Conservation (phyloP, 169 alveolate genomes). For the Amoebophrya sp. region DNA sequence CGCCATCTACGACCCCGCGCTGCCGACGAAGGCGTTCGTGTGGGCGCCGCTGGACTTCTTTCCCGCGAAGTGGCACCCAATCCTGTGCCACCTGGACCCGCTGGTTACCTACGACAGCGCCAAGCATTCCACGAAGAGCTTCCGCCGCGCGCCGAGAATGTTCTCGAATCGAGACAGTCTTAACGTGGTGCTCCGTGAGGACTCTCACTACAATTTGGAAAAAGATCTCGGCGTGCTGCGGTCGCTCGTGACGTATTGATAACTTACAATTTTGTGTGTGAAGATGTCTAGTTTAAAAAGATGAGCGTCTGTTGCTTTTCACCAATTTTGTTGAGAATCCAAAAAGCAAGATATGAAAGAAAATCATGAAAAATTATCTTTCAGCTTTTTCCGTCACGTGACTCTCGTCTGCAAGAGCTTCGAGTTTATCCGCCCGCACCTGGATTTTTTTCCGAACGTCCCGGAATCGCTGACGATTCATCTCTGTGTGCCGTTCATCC, state of each 20-base stretch:
- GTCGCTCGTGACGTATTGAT: not conserved
- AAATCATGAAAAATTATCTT: not conserved
- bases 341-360: no score
- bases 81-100: not conserved
- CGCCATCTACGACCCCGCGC: not conserved
- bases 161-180: not conserved
- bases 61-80: slow-evolving; percentile 8
- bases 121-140: not conserved
- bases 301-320: no score
- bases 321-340: no score
- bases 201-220: not conserved
- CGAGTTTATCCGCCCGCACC: not conserved
- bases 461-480: not conserved
- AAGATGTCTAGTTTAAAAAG: no score
- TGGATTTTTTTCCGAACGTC: not conserved
- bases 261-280: no score
- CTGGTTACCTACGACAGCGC: not conserved
- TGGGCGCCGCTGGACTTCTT: not conserved
- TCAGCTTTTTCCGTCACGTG: not conserved
- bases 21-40: not conserved
- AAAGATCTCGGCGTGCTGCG: not conserved
- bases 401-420: not conserved
- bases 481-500: not conserved
- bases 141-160: not conserved
- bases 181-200: not conserved